These are phyloP conservation scores for Lactifluus piperatus DNA, from an alignment of 768 basidiomycete species.

Conservation along the genomic window DNA sequence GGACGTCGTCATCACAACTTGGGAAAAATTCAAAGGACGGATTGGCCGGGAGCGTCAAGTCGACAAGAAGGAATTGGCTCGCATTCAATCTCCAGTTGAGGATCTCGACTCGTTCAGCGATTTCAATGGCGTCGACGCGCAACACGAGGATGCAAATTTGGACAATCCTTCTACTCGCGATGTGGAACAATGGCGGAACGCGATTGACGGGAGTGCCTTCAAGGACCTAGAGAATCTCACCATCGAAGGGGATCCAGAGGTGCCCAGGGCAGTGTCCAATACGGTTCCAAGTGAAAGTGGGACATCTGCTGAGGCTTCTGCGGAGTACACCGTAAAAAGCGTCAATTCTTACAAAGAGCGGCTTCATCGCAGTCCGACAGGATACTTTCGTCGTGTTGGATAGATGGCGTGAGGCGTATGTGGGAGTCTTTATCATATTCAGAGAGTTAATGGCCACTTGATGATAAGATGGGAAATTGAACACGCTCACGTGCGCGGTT, in stretches of 20 bases:
- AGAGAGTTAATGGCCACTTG: too few species aligned
- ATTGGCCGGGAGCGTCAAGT: background rate
- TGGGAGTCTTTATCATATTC: too few species aligned
- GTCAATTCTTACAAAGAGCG: constrained; percentile 6
- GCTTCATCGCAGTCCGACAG: constrained; percentile 4
- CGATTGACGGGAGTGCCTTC: too few species aligned
- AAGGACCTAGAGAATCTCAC: background rate
- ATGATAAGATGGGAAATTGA: background rate
- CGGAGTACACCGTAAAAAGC: constrained; percentile 4
- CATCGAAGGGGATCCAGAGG: background rate
- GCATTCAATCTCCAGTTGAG: background rate
- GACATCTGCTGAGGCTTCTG: constrained; percentile 8
- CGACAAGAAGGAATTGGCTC: background rate
- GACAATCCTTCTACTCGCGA: background rate
- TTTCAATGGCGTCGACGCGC: background rate
- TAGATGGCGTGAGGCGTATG: background rate
- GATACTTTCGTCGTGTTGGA: constrained; percentile 6
- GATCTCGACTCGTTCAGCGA: background rate
- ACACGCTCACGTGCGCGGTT: constrained; percentile 5
- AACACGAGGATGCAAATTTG: background rate
- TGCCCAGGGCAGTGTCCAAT: background rate
- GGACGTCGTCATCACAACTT: background rate
- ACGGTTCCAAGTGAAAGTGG: background rate
- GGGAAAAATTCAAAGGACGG: constrained; percentile 7
- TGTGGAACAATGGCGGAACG: background rate